phyloP scores from a whole-genome alignment of 805 yeast genomes.

The Saccharomycopsis malanga region DNA sequence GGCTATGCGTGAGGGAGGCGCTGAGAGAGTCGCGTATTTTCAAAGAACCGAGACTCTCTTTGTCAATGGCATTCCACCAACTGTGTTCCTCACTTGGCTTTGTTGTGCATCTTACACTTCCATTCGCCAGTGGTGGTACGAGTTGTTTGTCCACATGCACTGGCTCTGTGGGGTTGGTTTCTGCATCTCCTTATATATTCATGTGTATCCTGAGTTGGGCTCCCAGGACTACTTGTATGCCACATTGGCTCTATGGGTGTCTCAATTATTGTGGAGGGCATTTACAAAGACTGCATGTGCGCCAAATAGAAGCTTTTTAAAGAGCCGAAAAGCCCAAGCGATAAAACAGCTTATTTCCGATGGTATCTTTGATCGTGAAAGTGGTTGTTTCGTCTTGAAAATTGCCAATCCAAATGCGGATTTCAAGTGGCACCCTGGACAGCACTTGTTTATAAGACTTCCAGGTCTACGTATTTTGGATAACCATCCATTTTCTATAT shows the following conservation, averaged over 20 bases:
- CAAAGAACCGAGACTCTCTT: constrained; percentile 26
- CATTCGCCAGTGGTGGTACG: constrained; percentile 38
- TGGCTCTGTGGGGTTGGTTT: constrained; percentile 47
- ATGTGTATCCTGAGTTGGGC: constrained; percentile 31
- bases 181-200: constrained; percentile 41
- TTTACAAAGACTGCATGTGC: constrained; percentile 38
- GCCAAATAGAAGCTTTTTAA: constrained; percentile 29
- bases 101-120: constrained; percentile 37
- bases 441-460: constrained; percentile 45
- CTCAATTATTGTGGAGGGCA: constrained; percentile 42
- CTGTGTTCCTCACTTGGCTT: constrained; percentile 37
- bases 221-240: constrained; percentile 42
- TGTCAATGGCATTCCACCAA: constrained; percentile 42
- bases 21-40: constrained; percentile 23
- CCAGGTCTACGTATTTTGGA: constrained; percentile 39
- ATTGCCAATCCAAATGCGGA: constrained; percentile 29
- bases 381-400: constrained; percentile 30
- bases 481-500: constrained; percentile 51
- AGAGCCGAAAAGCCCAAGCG: constrained; percentile 30
- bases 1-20: constrained; percentile 43
- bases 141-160: constrained; percentile 43
- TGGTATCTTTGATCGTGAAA: not conserved
- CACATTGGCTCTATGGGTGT: constrained; percentile 44
- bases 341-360: no score
- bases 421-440: constrained; percentile 46